These are phyloP conservation scores for Metschnikowia drakensbergensis DNA, from an alignment of 805 yeast species.

Conservation along the genomic window DNA sequence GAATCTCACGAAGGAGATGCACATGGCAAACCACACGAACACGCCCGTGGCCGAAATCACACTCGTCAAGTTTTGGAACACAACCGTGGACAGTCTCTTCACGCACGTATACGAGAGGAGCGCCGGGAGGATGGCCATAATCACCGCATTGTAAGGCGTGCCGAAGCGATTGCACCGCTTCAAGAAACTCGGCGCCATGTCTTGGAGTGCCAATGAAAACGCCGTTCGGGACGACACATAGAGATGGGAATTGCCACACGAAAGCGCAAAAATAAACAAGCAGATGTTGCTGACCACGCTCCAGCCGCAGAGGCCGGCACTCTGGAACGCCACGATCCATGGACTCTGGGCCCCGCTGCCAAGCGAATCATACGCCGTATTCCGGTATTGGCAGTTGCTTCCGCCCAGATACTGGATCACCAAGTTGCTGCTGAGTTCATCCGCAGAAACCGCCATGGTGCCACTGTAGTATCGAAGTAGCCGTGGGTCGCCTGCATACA, in stretches of 20 bases:
- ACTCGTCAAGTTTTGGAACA: conserved; percentile 64
- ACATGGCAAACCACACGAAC: conserved; percentile 76
- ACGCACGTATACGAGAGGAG: conserved; percentile 59
- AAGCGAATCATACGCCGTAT: conserved; percentile 29
- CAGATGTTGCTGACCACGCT: conserved; percentile 42
- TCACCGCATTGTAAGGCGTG: conserved; percentile 68
- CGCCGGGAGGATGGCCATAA: conserved; percentile 60
- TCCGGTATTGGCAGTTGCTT: conserved; percentile 25
- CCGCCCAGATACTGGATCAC: conserved; percentile 38
- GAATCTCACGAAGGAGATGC: conserved; percentile 60
- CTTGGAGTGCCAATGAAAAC: conserved; percentile 42
- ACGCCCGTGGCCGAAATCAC: conserved; percentile 72
- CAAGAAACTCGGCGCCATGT: conserved; percentile 61
- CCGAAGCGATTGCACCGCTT: conserved; percentile 59
- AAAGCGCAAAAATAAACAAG: conserved; percentile 44
- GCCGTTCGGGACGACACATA: conserved; percentile 42
- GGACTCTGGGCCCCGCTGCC: conserved; percentile 44
- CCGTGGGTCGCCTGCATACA: conserved; percentile 77
- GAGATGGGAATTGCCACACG: conserved; percentile 44
- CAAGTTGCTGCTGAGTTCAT: conserved; percentile 21
- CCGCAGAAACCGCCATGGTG: conserved; percentile 24
- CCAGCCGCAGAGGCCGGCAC: conserved; percentile 33
- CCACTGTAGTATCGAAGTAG: conserved; percentile 52
- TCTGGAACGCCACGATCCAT: conserved; percentile 43
- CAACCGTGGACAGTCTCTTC: conserved; percentile 51